Evolutionary conservation across 768 basidiomycete genomes (phyloP), one percentile per base, ranked within the genome.

Genomic region (Leccinellum rugosiceps): DNA sequence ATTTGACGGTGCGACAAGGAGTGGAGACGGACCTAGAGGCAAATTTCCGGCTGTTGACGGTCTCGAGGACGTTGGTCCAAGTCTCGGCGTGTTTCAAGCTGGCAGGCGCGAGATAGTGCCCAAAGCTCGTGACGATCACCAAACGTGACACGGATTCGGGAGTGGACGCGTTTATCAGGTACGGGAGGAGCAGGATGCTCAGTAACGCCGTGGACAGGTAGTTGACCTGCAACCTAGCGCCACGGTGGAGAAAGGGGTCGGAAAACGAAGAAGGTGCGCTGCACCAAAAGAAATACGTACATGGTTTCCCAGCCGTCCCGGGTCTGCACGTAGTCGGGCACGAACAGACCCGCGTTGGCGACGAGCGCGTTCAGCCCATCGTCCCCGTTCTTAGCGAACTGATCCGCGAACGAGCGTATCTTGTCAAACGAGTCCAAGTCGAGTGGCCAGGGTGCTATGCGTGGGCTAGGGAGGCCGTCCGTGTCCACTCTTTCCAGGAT

Each of bases 241-340:
- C 5, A 14, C n/a, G 49, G 2, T 10, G 28, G 8, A 32, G 19
- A 14, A 55, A 31, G 5, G 28, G 15, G 31, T 31, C 10, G 13
- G 3, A 52, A 34, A 15, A 15, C 50, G 15, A 19, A 13, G 9
- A n/a, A 17, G 45, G 41, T 23, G 6, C 21, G 38, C 35, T 35
- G 17, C 7, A 17, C 8, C 17, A 17, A 13, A 13, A 50, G 23
- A 15, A 3, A 8, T 6, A 65, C 68, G 19, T 53, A 81, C 82
- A 64, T 68, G n/a, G 63, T 28, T 60, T 83, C 80, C 78, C 77
- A 81, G 3, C 77, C 79, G 58, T 83, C 81, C 1, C 28, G 17
- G 1, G 77, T 77, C 21, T 60, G 54, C 8, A 55, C 28, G 32
- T 74, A 74, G 4, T 55, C 54, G 1, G 6, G 8, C 0, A 11